A percentile compares a stretch with the other conserved stretches of the same genome.
Conservation (phyloP, 805 yeast genomes). For the Barnettozyma pratensis region DNA sequence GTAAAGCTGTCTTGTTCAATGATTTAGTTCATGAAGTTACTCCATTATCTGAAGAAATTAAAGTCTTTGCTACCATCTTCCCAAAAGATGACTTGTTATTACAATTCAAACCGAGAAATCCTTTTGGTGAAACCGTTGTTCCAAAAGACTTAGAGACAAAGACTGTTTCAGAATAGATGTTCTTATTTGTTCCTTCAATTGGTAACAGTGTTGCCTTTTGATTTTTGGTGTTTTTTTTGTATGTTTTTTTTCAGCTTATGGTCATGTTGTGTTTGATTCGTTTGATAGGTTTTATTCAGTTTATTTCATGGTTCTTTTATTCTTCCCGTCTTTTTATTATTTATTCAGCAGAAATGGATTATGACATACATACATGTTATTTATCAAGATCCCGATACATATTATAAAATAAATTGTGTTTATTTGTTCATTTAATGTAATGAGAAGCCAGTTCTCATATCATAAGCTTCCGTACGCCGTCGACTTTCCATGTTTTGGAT, state of each 20-base stretch:
- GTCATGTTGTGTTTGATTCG: neutral
- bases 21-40: constrained; percentile 84
- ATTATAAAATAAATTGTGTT: no score
- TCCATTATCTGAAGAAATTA: constrained; percentile 80
- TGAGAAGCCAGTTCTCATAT: constrained; percentile 31
- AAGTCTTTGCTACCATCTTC: constrained; percentile 97
- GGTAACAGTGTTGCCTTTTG: no score
- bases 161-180: constrained; percentile 3
- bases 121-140: constrained; percentile 21
- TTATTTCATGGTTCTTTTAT: no score
- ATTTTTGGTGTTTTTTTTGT: no score
- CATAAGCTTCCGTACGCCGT: constrained; percentile 71
- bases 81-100: constrained; percentile 92
- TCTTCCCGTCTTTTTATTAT: neutral
- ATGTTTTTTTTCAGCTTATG: no score
- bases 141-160: constrained; percentile 7
- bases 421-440: neutral
- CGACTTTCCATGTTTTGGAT: constrained; percentile 61
- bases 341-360: neutral
- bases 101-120: constrained; percentile 64
- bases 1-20: constrained; percentile 78
- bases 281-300: neutral
- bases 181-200: no score
- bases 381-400: no score
- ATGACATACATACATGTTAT: no score